These are phyloP conservation scores for Letharia lupina DNA, from an alignment of 495 filamentous ascomycete species.

Conservation along the genomic window DNA sequence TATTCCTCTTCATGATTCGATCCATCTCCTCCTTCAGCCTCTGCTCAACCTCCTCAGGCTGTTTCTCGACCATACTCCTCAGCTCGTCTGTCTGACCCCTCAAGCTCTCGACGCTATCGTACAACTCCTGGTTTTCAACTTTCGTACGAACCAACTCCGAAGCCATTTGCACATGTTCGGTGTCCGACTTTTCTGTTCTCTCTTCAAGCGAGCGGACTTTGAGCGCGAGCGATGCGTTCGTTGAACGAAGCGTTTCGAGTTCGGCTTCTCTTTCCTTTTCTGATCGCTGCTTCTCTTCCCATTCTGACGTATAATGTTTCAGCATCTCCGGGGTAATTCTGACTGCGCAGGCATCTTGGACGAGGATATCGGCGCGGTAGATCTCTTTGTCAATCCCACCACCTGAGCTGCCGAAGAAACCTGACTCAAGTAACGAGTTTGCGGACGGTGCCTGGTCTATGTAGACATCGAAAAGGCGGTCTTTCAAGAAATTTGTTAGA, in stretches of 20 bases:
- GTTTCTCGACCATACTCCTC: constrained; percentile 73
- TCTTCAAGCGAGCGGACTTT: constrained; percentile 80
- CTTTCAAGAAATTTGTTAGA: constrained; percentile 83
- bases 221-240: constrained; percentile 52
- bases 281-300: constrained; percentile 74
- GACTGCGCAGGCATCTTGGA: constrained; percentile 88
- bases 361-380: constrained; percentile 86
- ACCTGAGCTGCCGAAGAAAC: constrained; percentile 91
- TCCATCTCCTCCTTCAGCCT: constrained; percentile 81
- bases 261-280: constrained; percentile 79
- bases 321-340: constrained; percentile 75
- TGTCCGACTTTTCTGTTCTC: constrained; percentile 77
- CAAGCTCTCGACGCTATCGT: constrained; percentile 79
- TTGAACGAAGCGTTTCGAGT: constrained; percentile 62
- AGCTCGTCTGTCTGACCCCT: constrained; percentile 76
- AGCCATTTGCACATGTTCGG: constrained; percentile 86
- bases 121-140: constrained; percentile 83
- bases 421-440: constrained; percentile 82
- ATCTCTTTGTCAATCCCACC: constrained; percentile 87
- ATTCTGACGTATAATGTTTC: constrained; percentile 71
- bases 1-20: constrained; percentile 81
- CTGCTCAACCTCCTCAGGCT: constrained; percentile 81
- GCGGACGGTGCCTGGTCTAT: constrained; percentile 87
- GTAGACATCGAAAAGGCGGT: constrained; percentile 90
- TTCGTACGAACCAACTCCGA: constrained; percentile 85